Evolutionary conservation across 495 filamentous ascomycete species (phyloP).

Genomic region (Xylaria curta): DNA sequence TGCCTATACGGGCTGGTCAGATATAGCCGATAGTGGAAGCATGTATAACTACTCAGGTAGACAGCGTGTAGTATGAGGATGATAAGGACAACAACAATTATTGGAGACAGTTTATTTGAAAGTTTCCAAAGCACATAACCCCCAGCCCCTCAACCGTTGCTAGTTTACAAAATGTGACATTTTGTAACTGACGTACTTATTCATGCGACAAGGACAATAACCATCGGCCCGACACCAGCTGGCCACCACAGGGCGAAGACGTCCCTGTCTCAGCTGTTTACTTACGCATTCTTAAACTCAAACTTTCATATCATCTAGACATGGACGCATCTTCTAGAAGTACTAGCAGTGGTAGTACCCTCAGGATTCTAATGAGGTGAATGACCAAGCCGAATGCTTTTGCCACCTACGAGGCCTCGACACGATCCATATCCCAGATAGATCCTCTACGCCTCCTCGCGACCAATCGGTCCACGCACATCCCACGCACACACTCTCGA

Average conservation of each 20-base stretch:
- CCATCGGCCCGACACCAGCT: conserved; percentile 12
- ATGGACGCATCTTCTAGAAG: neutral
- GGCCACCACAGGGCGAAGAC: neutral
- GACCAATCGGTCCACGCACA: neutral
- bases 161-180: neutral
- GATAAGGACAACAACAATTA: neutral
- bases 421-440: neutral
- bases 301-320: neutral
- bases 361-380: neutral
- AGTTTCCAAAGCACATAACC: neutral
- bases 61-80: conserved; percentile 9
- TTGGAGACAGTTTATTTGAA: conserved; percentile 8
- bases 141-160: neutral
- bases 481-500: conserved; percentile 5
- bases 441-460: neutral
- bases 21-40: conserved; percentile 13
- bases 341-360: neutral
- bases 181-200: neutral
- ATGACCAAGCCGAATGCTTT: neutral
- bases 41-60: conserved; percentile 25
- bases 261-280: neutral
- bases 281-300: neutral
- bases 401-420: neutral
- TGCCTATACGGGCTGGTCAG: conserved; percentile 8
- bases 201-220: too few species aligned